These are phyloP conservation scores for Prosopis cineraria DNA, from an alignment of 306 rosid species.

Conservation along the genomic window DNA sequence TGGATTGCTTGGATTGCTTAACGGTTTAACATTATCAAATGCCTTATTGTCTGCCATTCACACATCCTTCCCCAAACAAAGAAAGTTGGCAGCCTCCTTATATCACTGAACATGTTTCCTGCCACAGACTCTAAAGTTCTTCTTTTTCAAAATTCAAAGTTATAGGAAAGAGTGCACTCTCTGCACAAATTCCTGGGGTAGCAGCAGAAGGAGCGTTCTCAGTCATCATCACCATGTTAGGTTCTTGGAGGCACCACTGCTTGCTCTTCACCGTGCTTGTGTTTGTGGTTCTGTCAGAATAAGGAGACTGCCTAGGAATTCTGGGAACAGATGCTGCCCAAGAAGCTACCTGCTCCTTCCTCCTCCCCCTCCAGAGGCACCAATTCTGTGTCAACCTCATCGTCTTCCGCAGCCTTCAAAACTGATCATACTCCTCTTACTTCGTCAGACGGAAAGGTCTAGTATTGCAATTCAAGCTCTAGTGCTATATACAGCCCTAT, in stretches of 20 bases:
- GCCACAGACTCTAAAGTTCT: constrained; percentile 53
- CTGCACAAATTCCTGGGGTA: not conserved
- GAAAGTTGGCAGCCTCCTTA: constrained; percentile 72
- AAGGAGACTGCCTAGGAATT: constrained; percentile 60
- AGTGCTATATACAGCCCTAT: not conserved
- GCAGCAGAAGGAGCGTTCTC: not conserved
- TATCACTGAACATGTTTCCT: constrained; percentile 77
- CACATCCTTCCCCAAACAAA: constrained; percentile 61
- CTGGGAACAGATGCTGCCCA: constrained; percentile 90
- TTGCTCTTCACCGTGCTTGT: constrained; percentile 56
- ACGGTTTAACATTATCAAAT: constrained; percentile 51
- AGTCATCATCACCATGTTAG: constrained; percentile 44
- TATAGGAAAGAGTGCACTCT: constrained; percentile 19
- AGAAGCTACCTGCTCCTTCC: constrained; percentile 84
- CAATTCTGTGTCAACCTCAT: constrained; percentile 47
- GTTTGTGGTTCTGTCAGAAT: constrained; percentile 57
- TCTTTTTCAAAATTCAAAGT: constrained; percentile 39
- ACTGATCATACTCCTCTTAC: constrained; percentile 36
- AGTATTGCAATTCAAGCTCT: constrained; percentile 17
- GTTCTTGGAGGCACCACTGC: constrained; percentile 57
- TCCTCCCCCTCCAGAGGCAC: constrained; percentile 91
- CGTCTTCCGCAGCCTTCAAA: constrained; percentile 49
- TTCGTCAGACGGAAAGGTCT: constrained; percentile 68
- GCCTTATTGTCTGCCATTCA: constrained; percentile 78
- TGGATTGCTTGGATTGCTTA: constrained; percentile 61